Evolutionary conservation across 768 basidiomycete genomes (phyloP), one percentile per base, ranked within the genome.

Genomic region (Russula dissimulans): DNA sequence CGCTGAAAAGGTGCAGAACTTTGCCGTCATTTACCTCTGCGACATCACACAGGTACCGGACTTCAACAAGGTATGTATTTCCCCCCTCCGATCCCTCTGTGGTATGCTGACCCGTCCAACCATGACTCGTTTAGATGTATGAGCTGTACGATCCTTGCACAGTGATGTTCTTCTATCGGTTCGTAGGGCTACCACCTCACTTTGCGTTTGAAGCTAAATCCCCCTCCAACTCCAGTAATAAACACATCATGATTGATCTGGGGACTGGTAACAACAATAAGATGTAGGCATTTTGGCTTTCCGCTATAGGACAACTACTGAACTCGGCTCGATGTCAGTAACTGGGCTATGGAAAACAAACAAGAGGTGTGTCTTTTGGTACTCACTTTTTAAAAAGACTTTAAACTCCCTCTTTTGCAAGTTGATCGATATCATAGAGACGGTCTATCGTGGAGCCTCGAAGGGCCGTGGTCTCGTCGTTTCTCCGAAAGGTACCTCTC

Each of bases 241-340:
- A 98, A 71, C 97, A 98, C 71, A 98, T 98, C 75, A 98, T 98
- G 95, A 97, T 99, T 69, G 97, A 97, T 82, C 76, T 98, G 65
- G 95, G 94, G n/a, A 98, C 95, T 52, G 95, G 95, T 78, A 97
- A 98, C 74, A 97, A 97, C 75, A 97, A 97, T 76, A 97, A 98
- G 78, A 97, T 97, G 94, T 95, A 59, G 65, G 91, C 78, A 4
- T 48, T 43, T 12, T 22, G 36, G 12, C 47, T 51, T 36, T 32
- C 43, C 31, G 31, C 55, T 7, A 3, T 9, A 1, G 46, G 3
- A 22, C 42, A 29, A 44, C 18, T 39, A 44, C 49, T 65, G 48
- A 63, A 49, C 56, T 7, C 9, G 26, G 12, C 26, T 29, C 2
- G 1, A 26, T 42, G 48, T 47, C 67, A 97, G 97, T 73, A 98